Percentiles rank a stretch among this genome's conserved stretches.
phyloP scores from a whole-genome alignment of 2,329 filamentous ascomycete genomes.

The Neoscytalidium dimidiatum region DNA sequence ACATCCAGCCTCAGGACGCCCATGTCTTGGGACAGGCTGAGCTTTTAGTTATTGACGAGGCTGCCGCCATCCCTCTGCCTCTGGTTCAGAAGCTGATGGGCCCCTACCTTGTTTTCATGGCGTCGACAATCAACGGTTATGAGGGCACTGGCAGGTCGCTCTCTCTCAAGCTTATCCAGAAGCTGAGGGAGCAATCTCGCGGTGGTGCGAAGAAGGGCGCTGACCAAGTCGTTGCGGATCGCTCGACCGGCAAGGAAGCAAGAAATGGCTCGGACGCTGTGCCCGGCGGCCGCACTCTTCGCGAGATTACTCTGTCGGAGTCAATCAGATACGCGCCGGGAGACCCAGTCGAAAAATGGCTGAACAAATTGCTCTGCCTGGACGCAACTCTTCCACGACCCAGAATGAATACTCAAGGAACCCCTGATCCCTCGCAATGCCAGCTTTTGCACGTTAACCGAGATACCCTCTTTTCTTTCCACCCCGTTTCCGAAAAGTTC shows the following conservation, averaged over 20 bases:
- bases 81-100: slow-evolving; percentile 93
- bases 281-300: slow-evolving; percentile 70
- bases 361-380: slow-evolving; percentile 90
- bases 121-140: slow-evolving; percentile 98
- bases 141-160: slow-evolving; percentile 94
- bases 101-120: slow-evolving; percentile 97
- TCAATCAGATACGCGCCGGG: slow-evolving; percentile 93
- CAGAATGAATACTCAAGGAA: slow-evolving; percentile 72
- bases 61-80: slow-evolving; percentile 91
- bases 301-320: slow-evolving; percentile 90
- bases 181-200: slow-evolving; percentile 89
- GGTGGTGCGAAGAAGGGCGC: slow-evolving; percentile 58
- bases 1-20: slow-evolving; percentile 94
- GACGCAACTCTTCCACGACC: slow-evolving; percentile 86
- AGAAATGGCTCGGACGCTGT: slow-evolving; percentile 36
- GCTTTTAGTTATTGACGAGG: slow-evolving; percentile 93
- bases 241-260: slow-evolving; percentile 71
- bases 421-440: slow-evolving; percentile 87
- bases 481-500: slow-evolving; percentile 95
- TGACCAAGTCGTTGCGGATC: slow-evolving; percentile 70
- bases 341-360: slow-evolving; percentile 92
- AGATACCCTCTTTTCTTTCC: slow-evolving; percentile 97
- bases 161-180: slow-evolving; percentile 94
- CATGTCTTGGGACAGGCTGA: slow-evolving; percentile 95
- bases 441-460: slow-evolving; percentile 93